Conservation (phyloP, 768 basidiomycete genomes). For the Suillus brevipes region DNA sequence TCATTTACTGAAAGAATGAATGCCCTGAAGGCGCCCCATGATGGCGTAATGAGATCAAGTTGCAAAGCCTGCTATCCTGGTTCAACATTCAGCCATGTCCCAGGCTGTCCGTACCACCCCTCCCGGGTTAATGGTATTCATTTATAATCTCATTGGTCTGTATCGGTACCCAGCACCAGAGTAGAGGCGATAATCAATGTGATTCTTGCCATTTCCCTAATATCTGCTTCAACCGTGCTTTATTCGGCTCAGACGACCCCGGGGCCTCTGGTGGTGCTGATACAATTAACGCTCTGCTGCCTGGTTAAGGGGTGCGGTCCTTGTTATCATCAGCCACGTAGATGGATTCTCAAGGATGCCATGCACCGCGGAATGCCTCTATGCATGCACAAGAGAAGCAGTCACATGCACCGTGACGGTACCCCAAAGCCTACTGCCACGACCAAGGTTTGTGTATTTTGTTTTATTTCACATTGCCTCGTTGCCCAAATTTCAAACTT, state of each 20-base stretch:
- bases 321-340: neutral
- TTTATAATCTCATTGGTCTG: neutral
- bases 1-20: neutral
- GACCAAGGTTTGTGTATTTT: neutral
- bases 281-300: neutral
- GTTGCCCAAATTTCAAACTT: neutral
- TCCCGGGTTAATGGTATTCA: neutral
- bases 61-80: neutral
- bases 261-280: no score
- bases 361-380: neutral
- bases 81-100: neutral
- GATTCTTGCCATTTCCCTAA: neutral
- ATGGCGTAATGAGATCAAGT: neutral
- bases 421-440: neutral
- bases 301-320: neutral
- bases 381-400: neutral
- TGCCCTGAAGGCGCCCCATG: neutral
- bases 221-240: neutral
- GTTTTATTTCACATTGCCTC: neutral
- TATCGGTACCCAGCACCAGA: neutral
- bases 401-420: neutral
- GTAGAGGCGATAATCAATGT: no score
- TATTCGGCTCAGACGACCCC: neutral
- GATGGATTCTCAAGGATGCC: neutral
- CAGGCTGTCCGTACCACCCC: neutral